phyloP scores from a whole-genome alignment of 768 basidiomycete species.

The Pholiota molesta region DNA sequence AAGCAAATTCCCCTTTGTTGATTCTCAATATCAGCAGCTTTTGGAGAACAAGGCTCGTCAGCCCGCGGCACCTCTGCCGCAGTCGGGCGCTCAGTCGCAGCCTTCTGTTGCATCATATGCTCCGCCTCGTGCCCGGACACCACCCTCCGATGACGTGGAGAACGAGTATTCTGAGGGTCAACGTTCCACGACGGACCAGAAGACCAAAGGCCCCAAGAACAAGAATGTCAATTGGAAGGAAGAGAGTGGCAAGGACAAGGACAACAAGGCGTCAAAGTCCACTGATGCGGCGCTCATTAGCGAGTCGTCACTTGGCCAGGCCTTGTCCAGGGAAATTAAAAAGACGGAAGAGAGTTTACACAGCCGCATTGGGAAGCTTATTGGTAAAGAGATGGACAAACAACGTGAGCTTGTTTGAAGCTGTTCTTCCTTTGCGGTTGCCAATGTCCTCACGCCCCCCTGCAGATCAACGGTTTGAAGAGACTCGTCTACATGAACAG shows the following conservation, averaged over 20 bases:
- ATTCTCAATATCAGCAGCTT: constrained; percentile 21
- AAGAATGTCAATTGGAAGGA: constrained; percentile 69
- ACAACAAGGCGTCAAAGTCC: constrained; percentile 35
- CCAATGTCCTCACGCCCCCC: constrained; percentile 1
- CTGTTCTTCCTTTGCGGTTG: constrained; percentile 13
- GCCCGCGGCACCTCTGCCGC: constrained; percentile 25
- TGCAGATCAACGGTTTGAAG: constrained; percentile 83
- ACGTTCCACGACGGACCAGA: constrained; percentile 46
- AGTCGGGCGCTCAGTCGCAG: constrained; percentile 21
- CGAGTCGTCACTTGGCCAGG: constrained; percentile 59
- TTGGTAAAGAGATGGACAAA: constrained; percentile 88
- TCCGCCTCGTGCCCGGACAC: constrained; percentile 59
- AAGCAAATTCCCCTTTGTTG: constrained; percentile 64
- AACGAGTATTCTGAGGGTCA: constrained; percentile 62
- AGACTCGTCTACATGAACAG: constrained; percentile 76
- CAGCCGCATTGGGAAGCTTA: constrained; percentile 73
- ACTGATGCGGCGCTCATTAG: constrained; percentile 41
- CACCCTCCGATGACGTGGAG: constrained; percentile 77
- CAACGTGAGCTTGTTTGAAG: constrained; percentile 61
- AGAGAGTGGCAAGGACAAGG: constrained; percentile 41
- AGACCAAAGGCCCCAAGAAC: constrained; percentile 43
- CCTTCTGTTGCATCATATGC: constrained; percentile 25
- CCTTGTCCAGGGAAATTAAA: constrained; percentile 75
- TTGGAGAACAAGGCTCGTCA: constrained; percentile 29
- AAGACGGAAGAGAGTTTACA: constrained; percentile 84